These are phyloP conservation scores for Peterozyma xylosa DNA, from an alignment of 805 yeast species.

Conservation along the genomic window DNA sequence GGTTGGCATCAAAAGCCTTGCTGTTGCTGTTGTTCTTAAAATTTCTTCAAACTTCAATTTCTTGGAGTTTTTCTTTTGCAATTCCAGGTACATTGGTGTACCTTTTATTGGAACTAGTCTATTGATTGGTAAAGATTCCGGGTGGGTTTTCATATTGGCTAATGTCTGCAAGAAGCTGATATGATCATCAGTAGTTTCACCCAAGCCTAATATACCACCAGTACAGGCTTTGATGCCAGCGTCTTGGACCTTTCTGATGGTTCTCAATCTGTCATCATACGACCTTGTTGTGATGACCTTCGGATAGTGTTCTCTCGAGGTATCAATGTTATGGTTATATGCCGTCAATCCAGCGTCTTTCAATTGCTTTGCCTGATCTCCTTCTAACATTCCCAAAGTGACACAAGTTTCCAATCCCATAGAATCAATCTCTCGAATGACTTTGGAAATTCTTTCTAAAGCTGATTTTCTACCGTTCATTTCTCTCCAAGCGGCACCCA, in stretches of 20 bases:
- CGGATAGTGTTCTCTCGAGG: slow-evolving; percentile 71
- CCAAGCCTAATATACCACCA: slow-evolving; percentile 76
- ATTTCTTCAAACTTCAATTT: slow-evolving; percentile 53
- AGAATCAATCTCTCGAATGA: slow-evolving; percentile 58
- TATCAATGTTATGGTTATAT: slow-evolving; percentile 75
- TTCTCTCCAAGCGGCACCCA: slow-evolving; percentile 88
- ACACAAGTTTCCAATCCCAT: slow-evolving; percentile 74
- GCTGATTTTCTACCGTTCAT: slow-evolving; percentile 74
- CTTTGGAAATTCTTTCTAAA: slow-evolving; percentile 49
- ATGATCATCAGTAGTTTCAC: slow-evolving; percentile 68
- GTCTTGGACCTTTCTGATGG: slow-evolving; percentile 54
- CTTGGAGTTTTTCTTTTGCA: slow-evolving; percentile 29
- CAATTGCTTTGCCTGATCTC: slow-evolving; percentile 52
- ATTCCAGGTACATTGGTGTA: slow-evolving; percentile 62
- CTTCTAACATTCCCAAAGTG: slow-evolving; percentile 69
- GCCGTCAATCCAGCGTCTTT: slow-evolving; percentile 73
- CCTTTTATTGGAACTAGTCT: slow-evolving; percentile 74
- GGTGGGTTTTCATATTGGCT: slow-evolving; percentile 63
- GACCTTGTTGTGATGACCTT: slow-evolving; percentile 63
- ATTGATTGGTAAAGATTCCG: slow-evolving; percentile 78
- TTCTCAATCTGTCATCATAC: slow-evolving; percentile 63
- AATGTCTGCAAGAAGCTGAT: slow-evolving; percentile 60
- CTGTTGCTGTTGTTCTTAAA: slow-evolving; percentile 67
- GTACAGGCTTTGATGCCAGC: slow-evolving; percentile 67
- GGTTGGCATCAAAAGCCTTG: slow-evolving; percentile 66